Percentiles rank a stretch among this genome's conserved stretches.
phyloP scores from a whole-genome alignment of 306 rosid species.

The Medicago ruthenica region DNA sequence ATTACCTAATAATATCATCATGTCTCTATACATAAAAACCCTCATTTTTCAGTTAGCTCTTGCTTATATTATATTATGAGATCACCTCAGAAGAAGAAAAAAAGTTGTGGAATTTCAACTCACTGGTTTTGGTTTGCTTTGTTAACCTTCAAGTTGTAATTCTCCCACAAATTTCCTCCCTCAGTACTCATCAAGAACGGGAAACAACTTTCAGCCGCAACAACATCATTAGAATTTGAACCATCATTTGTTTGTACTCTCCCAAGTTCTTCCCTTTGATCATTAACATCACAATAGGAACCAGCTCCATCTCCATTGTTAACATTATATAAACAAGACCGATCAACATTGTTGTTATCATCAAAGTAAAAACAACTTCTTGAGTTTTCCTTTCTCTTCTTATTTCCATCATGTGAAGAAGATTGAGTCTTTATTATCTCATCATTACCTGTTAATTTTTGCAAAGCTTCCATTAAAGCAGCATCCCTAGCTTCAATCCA shows the following conservation, averaged over 20 bases:
- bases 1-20: too few relatives aligned
- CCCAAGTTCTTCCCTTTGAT: conserved; percentile 50
- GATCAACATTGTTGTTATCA: conserved; percentile 48
- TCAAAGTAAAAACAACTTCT: conserved; percentile 62
- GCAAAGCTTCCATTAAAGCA: conserved; percentile 85
- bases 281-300: conserved; percentile 61
- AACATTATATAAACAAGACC: conserved; percentile 60
- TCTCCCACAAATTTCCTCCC: conserved; percentile 92
- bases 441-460: conserved; percentile 65
- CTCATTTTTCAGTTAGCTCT: conserved; percentile 41
- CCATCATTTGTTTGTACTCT: conserved; percentile 52
- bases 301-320: conserved; percentile 46
- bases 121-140: conserved; percentile 62
- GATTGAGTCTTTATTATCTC: conserved; percentile 18
- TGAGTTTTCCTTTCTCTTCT: conserved; percentile 81
- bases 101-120: too few relatives aligned
- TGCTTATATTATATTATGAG: background rate
- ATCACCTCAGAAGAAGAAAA: too few relatives aligned
- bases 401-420: conserved; percentile 52
- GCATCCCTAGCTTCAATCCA: conserved; percentile 96
- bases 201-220: conserved; percentile 65
- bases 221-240: conserved; percentile 64
- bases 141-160: conserved; percentile 74
- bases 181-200: conserved; percentile 76
- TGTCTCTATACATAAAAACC: too few relatives aligned